Evolutionary conservation across 768 basidiomycete genomes (phyloP).

Genomic region (Tylopilus intermedius): DNA sequence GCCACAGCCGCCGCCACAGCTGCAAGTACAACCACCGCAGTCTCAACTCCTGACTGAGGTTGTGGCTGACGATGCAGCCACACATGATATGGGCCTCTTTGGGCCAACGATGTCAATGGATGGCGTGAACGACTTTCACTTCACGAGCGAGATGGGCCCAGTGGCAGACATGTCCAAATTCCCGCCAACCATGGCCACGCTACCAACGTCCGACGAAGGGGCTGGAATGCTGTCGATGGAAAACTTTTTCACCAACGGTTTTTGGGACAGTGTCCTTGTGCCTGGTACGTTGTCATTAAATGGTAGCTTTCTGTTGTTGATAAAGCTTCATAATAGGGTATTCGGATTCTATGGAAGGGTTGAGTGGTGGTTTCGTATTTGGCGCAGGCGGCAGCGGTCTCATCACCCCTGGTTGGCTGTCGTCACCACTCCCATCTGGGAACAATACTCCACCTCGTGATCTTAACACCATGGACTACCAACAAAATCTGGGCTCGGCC

Average conservation of each 20-base stretch:
- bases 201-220: conserved; percentile 37
- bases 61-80: conserved; percentile 16
- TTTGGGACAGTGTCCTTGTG: conserved; percentile 86
- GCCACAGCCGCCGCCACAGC: conserved; percentile 9
- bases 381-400: conserved; percentile 79
- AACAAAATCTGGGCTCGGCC: conserved; percentile 22
- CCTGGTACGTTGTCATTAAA: conserved; percentile 52
- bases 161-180: conserved; percentile 78
- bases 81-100: conserved; percentile 29
- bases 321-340: conserved; percentile 49
- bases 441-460: conserved; percentile 37
- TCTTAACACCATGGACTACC: conserved; percentile 24
- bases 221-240: conserved; percentile 70
- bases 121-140: conserved; percentile 52
- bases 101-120: conserved; percentile 19
- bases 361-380: conserved; percentile 82
- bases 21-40: conserved; percentile 19
- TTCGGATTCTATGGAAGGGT: conserved; percentile 71
- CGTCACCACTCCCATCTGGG: conserved; percentile 58
- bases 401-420: conserved; percentile 67
- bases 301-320: background rate
- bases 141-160: conserved; percentile 81
- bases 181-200: conserved; percentile 79
- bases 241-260: conserved; percentile 69
- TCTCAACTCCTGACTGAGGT: conserved; percentile 18